Evolutionary conservation across 176 grass and related monocot species (phyloP).

Genomic region (Carex pumila): DNA sequence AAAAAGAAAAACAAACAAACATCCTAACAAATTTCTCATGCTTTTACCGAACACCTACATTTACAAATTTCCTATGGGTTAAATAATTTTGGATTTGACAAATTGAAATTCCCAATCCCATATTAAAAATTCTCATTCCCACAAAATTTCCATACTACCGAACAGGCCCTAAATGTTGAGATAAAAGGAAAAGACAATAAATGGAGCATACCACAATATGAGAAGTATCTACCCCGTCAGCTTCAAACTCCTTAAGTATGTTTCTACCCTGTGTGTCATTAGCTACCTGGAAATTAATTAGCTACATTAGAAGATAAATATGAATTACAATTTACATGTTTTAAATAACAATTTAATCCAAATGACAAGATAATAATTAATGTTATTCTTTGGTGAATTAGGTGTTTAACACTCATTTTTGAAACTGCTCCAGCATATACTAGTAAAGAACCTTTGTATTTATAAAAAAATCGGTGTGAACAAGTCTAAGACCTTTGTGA

Average conservation of each 20-base stretch:
- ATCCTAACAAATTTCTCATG: too few species aligned
- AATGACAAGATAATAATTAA: background rate
- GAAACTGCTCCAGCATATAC: slow-evolving; percentile 5
- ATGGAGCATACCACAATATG: slow-evolving; percentile 44
- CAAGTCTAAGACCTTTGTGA: slow-evolving; percentile 52
- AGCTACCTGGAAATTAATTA: slow-evolving; percentile 32
- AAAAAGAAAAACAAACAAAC: too few species aligned
- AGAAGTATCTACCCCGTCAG: slow-evolving; percentile 69
- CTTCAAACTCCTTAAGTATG: slow-evolving; percentile 60
- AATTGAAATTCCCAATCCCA: too few species aligned
- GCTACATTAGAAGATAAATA: background rate
- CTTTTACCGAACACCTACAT: too few species aligned
- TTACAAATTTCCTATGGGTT: too few species aligned
- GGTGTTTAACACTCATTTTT: background rate
- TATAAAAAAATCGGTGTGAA: background rate
- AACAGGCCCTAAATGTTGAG: background rate
- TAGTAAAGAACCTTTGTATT: background rate
- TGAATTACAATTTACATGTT: background rate
- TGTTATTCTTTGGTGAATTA: background rate
- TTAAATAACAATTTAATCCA: background rate
- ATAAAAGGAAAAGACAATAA: background rate
- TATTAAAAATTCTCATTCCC: too few species aligned
- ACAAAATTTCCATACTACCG: too few species aligned
- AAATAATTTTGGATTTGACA: too few species aligned
- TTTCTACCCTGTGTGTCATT: slow-evolving; percentile 59